Conservation (phyloP, 306 rosid genomes). For the Neltuma alba region DNA sequence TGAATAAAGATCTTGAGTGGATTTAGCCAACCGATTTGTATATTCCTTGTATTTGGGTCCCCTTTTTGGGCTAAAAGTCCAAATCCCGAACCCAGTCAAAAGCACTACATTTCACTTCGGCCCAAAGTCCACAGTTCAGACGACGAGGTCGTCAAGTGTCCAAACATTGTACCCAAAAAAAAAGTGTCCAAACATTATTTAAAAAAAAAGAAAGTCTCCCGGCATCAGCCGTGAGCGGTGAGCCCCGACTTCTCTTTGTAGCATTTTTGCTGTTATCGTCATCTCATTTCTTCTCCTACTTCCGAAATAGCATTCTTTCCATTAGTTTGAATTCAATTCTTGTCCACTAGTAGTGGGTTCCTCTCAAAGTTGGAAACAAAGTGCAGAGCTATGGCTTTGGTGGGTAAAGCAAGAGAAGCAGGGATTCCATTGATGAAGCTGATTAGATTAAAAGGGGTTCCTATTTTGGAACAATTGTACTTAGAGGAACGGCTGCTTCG, state of each 20-base stretch:
- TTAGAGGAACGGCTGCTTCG: slow-evolving; percentile 88
- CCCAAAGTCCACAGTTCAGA: too few species aligned
- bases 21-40: too few species aligned
- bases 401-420: slow-evolving; percentile 2
- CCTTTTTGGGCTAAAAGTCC: too few species aligned
- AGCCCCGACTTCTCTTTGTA: not conserved
- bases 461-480: slow-evolving; percentile 81
- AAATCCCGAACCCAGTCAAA: too few species aligned
- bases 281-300: not conserved
- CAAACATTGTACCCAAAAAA: too few species aligned
- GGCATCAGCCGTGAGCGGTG: too few species aligned
- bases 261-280: not conserved
- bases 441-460: slow-evolving; percentile 46
- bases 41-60: too few species aligned
- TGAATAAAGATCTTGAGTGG: too few species aligned
- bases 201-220: too few species aligned
- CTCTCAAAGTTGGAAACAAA: not conserved
- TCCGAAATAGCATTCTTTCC: not conserved
- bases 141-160: too few species aligned
- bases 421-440: slow-evolving; percentile 20
- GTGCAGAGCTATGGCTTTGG: not conserved
- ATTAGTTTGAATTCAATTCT: not conserved
- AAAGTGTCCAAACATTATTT: too few species aligned
- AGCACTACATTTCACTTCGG: too few species aligned
- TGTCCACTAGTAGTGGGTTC: not conserved